Evolutionary conservation across 2,329 filamentous ascomycete genomes (phyloP).

Genomic region (Penicillium glabrum): DNA sequence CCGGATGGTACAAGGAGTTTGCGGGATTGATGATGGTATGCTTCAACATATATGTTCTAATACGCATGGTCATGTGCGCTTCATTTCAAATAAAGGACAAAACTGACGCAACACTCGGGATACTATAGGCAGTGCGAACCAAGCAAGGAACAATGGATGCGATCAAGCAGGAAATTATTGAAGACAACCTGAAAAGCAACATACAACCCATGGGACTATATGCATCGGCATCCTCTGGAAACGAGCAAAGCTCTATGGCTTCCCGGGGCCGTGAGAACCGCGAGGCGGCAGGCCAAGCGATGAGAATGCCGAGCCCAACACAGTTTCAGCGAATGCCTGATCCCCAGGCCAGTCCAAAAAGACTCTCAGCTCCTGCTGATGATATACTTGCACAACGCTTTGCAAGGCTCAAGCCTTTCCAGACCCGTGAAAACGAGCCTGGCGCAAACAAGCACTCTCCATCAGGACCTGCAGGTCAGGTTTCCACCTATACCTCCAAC

Average conservation of each 20-base stretch:
- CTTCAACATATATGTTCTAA: not conserved
- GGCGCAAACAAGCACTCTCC: conserved; percentile 3
- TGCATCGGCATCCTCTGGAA: conserved; percentile 8
- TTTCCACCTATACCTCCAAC: conserved; percentile 16
- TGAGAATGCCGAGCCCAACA: conserved; percentile 43
- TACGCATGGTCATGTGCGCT: too few relatives aligned
- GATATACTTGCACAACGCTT: conserved; percentile 46
- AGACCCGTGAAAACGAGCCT: not conserved
- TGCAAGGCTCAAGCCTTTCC: conserved; percentile 36
- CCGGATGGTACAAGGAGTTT: conserved; percentile 51
- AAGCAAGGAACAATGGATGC: conserved; percentile 44
- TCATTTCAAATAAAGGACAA: not conserved
- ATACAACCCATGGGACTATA: conserved; percentile 25
- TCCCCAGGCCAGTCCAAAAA: conserved; percentile 21
- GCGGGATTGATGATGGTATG: conserved; percentile 49
- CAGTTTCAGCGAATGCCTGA: conserved; percentile 34
- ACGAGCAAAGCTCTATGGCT: conserved; percentile 5
- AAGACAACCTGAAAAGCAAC: conserved; percentile 35
- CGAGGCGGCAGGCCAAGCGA: conserved; percentile 16
- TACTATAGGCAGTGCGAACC: conserved; percentile 35
- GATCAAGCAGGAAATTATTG: conserved; percentile 42
- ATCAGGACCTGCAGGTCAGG: conserved; percentile 15
- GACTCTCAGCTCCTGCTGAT: conserved; percentile 27
- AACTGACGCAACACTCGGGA: conserved; percentile 9
- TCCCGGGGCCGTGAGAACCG: conserved; percentile 25